Evolutionary conservation across 352 stramenopile species (phyloP).

Genomic region (Pythium brassicae): DNA sequence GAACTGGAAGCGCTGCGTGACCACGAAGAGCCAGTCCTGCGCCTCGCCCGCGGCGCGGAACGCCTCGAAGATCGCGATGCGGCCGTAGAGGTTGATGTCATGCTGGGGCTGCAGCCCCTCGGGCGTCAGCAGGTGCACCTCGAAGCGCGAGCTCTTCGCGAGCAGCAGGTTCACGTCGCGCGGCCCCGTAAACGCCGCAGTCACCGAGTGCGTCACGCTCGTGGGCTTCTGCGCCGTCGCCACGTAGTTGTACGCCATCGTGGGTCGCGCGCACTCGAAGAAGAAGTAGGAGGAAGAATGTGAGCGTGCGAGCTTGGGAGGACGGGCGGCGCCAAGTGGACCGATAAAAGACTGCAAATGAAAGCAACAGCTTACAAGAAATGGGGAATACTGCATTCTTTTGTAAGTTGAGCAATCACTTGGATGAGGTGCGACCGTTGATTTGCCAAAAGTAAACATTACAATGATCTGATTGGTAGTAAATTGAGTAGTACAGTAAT

Average conservation of each 20-base stretch:
- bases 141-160: constrained; percentile 85
- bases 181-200: constrained; percentile 82
- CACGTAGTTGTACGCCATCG: constrained; percentile 90
- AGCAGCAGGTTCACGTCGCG: constrained; percentile 90
- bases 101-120: constrained; percentile 85
- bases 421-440: too few relatives aligned
- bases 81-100: constrained; percentile 83
- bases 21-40: constrained; percentile 86
- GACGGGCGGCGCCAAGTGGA: too few relatives aligned
- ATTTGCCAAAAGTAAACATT: too few relatives aligned
- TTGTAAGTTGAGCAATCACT: too few relatives aligned
- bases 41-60: constrained; percentile 72
- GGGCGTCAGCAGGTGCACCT: constrained; percentile 83
- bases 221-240: constrained; percentile 92
- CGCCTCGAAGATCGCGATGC: constrained; percentile 85
- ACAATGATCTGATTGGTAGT: too few relatives aligned
- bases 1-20: constrained; percentile 90
- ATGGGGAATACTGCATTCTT: too few relatives aligned
- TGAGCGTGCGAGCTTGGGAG: background rate
- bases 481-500: too few relatives aligned
- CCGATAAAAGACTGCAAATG: too few relatives aligned
- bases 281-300: background rate
- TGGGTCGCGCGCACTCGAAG: background rate
- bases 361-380: too few relatives aligned
- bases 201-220: constrained; percentile 90